phyloP scores from a whole-genome alignment of 2,329 filamentous ascomycete genomes.

The Phyllosticta citrichinensis region DNA sequence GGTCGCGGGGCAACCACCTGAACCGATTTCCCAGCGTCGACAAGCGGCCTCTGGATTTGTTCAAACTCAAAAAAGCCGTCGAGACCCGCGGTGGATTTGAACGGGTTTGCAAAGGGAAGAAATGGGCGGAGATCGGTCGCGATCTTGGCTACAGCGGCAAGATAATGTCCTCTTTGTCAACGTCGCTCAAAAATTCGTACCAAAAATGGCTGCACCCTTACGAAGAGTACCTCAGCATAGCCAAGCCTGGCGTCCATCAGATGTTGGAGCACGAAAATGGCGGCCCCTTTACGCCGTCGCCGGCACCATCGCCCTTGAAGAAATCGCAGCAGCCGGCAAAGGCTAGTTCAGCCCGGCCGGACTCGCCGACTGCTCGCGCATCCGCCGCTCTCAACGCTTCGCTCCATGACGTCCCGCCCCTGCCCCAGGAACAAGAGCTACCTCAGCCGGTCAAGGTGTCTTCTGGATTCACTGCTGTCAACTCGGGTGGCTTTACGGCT shows the following conservation, averaged over 20 bases:
- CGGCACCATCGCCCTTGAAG: constrained; percentile 63
- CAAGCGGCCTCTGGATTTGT: constrained; percentile 91
- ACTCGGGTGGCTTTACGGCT: constrained; percentile 51
- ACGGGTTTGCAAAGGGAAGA: constrained; percentile 92
- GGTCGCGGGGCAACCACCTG: constrained; percentile 87
- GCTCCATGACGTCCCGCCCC: constrained; percentile 30
- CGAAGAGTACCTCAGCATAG: constrained; percentile 82
- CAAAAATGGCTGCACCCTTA: constrained; percentile 96
- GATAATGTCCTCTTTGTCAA: constrained; percentile 98
- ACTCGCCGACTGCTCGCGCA: constrained; percentile 54
- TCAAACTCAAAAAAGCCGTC: constrained; percentile 92
- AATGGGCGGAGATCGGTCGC: constrained; percentile 97
- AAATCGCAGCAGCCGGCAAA: constrained; percentile 41
- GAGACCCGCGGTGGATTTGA: constrained; percentile 92
- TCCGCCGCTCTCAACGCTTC: constrained; percentile 47
- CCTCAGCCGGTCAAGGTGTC: constrained; percentile 41
- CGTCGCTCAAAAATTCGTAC: constrained; percentile 95
- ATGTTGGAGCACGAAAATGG: constrained; percentile 90
- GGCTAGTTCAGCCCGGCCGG: constrained; percentile 12
- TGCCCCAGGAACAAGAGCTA: constrained; percentile 43
- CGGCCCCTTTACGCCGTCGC: constrained; percentile 74
- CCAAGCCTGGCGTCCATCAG: constrained; percentile 93
- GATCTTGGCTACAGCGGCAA: constrained; percentile 97
- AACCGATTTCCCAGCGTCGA: constrained; percentile 94
- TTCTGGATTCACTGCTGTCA: constrained; percentile 64